A percentile compares a stretch with the other conserved stretches of the same genome.
Evolutionary conservation across 495 filamentous ascomycete genomes (phyloP).

Genomic region (Xylaria palmicola): DNA sequence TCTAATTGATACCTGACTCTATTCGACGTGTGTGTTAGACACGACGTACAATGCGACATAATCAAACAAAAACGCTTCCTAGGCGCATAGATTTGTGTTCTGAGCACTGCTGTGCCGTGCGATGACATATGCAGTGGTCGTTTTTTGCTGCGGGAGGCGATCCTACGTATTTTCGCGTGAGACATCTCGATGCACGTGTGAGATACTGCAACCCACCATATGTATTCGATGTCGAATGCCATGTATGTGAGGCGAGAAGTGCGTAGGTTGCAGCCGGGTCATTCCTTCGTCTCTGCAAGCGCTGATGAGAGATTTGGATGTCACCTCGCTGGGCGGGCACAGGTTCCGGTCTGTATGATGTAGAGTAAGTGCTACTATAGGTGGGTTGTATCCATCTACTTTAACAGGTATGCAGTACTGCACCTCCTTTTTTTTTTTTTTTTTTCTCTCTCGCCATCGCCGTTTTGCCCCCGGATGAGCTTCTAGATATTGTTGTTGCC

Average conservation of each 20-base stretch:
- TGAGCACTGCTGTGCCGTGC: conserved; percentile 1
- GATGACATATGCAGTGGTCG: conserved; percentile 14
- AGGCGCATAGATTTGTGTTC: background rate
- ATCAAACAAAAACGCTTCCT: background rate
- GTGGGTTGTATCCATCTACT: too few relatives aligned
- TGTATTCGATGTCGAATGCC: background rate
- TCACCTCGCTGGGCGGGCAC: too few relatives aligned
- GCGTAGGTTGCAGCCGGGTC: too few relatives aligned
- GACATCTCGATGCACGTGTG: conserved; percentile 11
- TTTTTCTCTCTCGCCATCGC: too few relatives aligned
- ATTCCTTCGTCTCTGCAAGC: too few relatives aligned
- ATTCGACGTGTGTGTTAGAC: conserved; percentile 5
- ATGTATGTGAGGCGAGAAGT: background rate
- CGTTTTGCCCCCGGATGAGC: too few relatives aligned
- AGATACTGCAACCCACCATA: conserved; percentile 19
- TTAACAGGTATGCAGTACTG: too few relatives aligned
- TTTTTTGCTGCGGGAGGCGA: background rate
- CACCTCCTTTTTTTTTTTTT: too few relatives aligned
- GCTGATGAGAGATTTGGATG: background rate
- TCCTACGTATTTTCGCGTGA: conserved; percentile 3
- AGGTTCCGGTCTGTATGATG: too few relatives aligned
- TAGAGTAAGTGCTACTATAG: too few relatives aligned
- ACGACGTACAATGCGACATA: conserved; percentile 7
- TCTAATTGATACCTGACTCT: conserved; percentile 10
- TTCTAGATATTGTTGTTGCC: too few relatives aligned